Evolutionary conservation across 768 basidiomycete genomes (phyloP).

Genomic region (Cantharellus anzutake): DNA sequence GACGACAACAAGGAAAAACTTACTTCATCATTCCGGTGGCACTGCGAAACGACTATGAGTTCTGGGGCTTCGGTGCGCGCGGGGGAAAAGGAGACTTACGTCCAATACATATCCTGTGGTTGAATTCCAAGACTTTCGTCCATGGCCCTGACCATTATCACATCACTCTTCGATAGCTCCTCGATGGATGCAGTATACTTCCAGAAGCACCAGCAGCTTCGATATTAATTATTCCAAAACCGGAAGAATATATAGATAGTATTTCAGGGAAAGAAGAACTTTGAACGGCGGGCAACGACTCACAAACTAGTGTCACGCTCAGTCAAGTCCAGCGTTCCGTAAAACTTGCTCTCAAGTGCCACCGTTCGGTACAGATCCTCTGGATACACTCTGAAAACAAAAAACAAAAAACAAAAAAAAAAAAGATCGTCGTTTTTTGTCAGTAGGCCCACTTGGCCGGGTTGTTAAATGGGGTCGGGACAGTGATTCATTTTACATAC

Average conservation of each 20-base stretch:
- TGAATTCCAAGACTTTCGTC: not conserved
- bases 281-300: conserved; percentile 4
- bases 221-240: no score
- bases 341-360: conserved; percentile 22
- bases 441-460: not conserved
- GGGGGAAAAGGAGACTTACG: not conserved
- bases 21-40: not conserved
- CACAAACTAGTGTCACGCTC: conserved; percentile 31
- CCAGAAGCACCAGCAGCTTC: conserved; percentile 46
- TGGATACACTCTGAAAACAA: not conserved
- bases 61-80: not conserved
- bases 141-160: conserved; percentile 14
- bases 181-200: conserved; percentile 20
- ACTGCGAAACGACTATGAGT: not conserved
- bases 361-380: not conserved
- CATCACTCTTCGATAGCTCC: conserved; percentile 19
- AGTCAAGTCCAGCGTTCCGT: conserved; percentile 30
- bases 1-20: not conserved
- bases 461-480: no score
- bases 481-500: not conserved
- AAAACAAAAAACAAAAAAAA: not conserved
- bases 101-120: not conserved
- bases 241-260: no score
- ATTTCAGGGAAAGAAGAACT: no score
- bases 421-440: not conserved